Conservation (phyloP, 305 asterid genomes). For the Fraxinus paxiana region DNA sequence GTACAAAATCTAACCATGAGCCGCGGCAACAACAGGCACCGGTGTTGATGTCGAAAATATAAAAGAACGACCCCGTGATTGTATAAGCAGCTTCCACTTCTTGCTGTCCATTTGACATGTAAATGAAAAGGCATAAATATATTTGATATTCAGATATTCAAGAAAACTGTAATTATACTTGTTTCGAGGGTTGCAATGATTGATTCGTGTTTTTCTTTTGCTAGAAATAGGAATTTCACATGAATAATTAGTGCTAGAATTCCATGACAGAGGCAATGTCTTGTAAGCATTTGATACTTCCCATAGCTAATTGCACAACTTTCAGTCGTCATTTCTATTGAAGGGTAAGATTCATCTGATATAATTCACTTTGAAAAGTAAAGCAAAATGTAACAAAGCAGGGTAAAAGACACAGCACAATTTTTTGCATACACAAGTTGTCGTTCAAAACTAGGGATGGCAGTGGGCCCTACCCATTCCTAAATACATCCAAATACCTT, state of each 20-base stretch:
- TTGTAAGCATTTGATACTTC: neutral
- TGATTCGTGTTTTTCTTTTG: neutral
- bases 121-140: constrained; percentile 18
- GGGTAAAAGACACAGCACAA: neutral
- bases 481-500: neutral
- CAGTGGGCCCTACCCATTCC: neutral
- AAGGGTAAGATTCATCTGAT: neutral
- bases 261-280: neutral
- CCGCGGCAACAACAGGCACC: constrained; percentile 89
- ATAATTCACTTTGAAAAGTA: neutral
- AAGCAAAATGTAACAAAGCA: neutral
- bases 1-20: constrained; percentile 53
- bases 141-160: neutral
- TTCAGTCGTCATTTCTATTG: neutral
- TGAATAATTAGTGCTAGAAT: neutral
- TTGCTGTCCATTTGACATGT: constrained; percentile 54
- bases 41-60: constrained; percentile 93
- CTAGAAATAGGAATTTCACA: neutral
- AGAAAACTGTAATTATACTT: neutral
- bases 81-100: constrained; percentile 88
- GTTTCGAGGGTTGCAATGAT: neutral
- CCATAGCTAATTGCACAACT: neutral
- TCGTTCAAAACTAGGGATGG: neutral
- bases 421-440: neutral
- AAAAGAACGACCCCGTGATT: constrained; percentile 91